Evolutionary conservation across 495 filamentous ascomycete species (phyloP), one percentile per base, ranked within the genome.

Genomic region (Haplographium delicatum): DNA sequence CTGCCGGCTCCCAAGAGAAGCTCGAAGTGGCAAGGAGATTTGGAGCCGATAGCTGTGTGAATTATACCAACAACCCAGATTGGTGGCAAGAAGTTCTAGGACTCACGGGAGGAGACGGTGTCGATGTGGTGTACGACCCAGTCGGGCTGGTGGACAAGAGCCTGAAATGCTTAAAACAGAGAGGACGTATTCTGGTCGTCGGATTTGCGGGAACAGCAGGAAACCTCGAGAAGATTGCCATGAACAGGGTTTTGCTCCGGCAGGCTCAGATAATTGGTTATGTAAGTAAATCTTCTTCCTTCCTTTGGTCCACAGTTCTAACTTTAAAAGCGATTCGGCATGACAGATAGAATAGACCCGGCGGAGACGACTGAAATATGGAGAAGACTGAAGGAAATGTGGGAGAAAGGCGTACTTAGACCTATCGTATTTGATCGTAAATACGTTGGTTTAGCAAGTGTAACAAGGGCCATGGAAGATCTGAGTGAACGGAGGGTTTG

Each of bases 161-260:
- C 50, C 65, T 83, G 62, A 84, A 83, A 64, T 86, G 83, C 61
- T 74, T 79, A 4, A 79, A 79, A 23, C 84, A 78, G 74, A 83
- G 80, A 62, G 83, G 81, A 13, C 65, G 80, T 7, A 60, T 87
- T 42, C 56, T 85, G 28, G 73, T 87, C 3, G 75, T 87, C 64
- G 83, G 83, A 11, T 87, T 86, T 65, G 79, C 82, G 10, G 82
- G 74, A 1, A 80, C 80, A 0, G 63, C 64, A 31, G 69, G 69
- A 1, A 71, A 73, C 30, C 82, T 86, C 51, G 83, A 87, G 64
- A 85, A 83, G 62, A 72, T 86, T 45, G 81, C 79, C n/a, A 72
- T 82, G 64, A 87, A 87, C 56, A 65, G 81, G 53, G 76, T 86
- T 4, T 56, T 87, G 61, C 58, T 87, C 56, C 85, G 84, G 68